Base-by-base conservation (phyloP, 2,329 filamentous ascomycete genomes). In the Trichoderma sp. region DNA sequence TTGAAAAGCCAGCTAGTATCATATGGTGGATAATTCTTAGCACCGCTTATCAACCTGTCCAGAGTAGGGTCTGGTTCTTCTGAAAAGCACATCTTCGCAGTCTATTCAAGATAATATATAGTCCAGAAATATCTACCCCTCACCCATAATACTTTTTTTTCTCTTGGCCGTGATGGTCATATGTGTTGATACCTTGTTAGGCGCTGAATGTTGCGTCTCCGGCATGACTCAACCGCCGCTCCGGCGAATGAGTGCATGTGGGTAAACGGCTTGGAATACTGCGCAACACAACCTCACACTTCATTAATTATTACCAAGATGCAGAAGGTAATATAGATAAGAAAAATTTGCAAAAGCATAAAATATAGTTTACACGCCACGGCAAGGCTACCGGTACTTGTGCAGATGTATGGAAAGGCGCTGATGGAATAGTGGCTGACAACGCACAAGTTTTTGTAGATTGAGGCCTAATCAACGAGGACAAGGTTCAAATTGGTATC, bases 191-290 rank as follows among this genome's bases (percentile, higher is more conserved):
- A n/a, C 6, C 16, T 24, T 14, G 31, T 9, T 21, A 33, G 9
- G 59, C 11, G 8, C 59, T 7, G 29, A 33, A 5, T 14, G 11
- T 21, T 33, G 6, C 14, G 12, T 4, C 11, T 3, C 60, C 29
- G n/a, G 31, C 31, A 63, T 63, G 60, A 63, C 60, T 63, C 60
- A 63, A 35, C 60, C 29, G 4, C 60, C 18, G 45, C n/a, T 53
- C 8, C 60, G 60, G 31, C 60, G 31, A 63, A 35, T 63, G 60
- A 63, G 60, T 63, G 50, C 21, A 24, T 56, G 50, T 24, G 11
- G 21, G 2, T 56, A 24, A 24, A 24, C 50, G 50, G 50, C 50
- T 56, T 56, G 21, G 24, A 53, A 24, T 24, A 12, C 11, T 24
- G n/a, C 50, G 5, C 4, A 56, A 24, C 21, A 1, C 21, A 56